These are phyloP conservation scores for Sphagnum fallax DNA, from an alignment of 228 moss, liverwort and hornwort species.

Conservation along the genomic window DNA sequence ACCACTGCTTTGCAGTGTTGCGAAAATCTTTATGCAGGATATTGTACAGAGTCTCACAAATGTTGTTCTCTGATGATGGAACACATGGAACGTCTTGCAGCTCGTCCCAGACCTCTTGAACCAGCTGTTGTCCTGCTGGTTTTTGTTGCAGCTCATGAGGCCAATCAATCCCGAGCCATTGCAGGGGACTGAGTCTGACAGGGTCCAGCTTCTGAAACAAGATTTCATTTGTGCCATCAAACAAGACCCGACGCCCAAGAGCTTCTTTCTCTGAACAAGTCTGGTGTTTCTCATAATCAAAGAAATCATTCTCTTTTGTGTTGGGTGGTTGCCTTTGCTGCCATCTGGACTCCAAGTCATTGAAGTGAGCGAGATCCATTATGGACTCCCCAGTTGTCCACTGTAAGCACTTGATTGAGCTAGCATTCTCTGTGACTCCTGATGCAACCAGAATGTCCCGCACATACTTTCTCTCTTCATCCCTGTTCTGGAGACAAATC, in stretches of 20 bases:
- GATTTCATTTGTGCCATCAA: conserved; percentile 81
- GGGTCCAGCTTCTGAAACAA: conserved; percentile 46
- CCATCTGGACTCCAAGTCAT: conserved; percentile 12
- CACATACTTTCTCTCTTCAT: conserved; percentile 62
- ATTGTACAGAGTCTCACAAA: conserved; percentile 62
- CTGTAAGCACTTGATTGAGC: conserved; percentile 6
- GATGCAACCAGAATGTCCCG: conserved; percentile 62
- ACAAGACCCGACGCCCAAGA: conserved; percentile 66
- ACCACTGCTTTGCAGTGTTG: conserved; percentile 54
- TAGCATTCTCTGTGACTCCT: conserved; percentile 27
- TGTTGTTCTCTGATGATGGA: conserved; percentile 37
- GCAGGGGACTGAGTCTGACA: conserved; percentile 22
- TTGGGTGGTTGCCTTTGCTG: not conserved
- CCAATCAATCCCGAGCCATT: conserved; percentile 28
- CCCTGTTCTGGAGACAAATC: conserved; percentile 32
- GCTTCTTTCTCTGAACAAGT: conserved; percentile 32
- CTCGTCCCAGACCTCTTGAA: conserved; percentile 59
- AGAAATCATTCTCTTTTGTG: not conserved
- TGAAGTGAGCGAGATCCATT: conserved; percentile 31
- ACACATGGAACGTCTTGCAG: conserved; percentile 51
- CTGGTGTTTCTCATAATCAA: conserved; percentile 21
- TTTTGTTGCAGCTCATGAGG: not conserved
- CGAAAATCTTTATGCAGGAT: conserved; percentile 78
- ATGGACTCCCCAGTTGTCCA: conserved; percentile 12
- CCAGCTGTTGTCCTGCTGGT: conserved; percentile 31